Conservation (phyloP, 2,329 filamentous ascomycete genomes). For the Ceratocystis cacaofunesta region DNA sequence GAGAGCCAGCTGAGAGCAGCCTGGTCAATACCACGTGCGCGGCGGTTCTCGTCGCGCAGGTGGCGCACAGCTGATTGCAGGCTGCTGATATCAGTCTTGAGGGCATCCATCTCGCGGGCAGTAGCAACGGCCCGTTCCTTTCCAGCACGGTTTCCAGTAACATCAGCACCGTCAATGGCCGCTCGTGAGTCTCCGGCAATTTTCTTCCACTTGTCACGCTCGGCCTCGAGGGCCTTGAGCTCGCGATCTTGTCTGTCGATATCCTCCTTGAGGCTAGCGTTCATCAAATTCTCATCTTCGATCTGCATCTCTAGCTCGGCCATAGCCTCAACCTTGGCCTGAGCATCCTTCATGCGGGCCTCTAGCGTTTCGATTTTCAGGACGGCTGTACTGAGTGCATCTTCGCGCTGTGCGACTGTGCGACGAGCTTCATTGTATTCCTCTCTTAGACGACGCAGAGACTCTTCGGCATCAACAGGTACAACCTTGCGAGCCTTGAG, state of each 20-base stretch:
- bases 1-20: slow-evolving; percentile 45
- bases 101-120: slow-evolving; percentile 55
- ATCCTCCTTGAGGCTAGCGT: slow-evolving; percentile 42
- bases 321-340: slow-evolving; percentile 58
- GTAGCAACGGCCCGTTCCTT: slow-evolving; percentile 55
- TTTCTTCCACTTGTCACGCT: slow-evolving; percentile 58
- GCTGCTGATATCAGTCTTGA: slow-evolving; percentile 52
- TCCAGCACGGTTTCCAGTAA: slow-evolving; percentile 36
- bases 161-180: slow-evolving; percentile 35
- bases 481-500: slow-evolving; percentile 69
- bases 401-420: slow-evolving; percentile 57
- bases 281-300: slow-evolving; percentile 35
- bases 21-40: slow-evolving; percentile 44
- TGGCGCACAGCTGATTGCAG: slow-evolving; percentile 52
- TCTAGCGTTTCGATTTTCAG: slow-evolving; percentile 90
- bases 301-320: slow-evolving; percentile 48
- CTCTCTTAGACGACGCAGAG: slow-evolving; percentile 65
- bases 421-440: slow-evolving; percentile 66
- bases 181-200: slow-evolving; percentile 46
- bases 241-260: slow-evolving; percentile 54
- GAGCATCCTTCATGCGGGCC: slow-evolving; percentile 70
- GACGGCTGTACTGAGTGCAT: slow-evolving; percentile 70
- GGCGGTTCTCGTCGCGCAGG: slow-evolving; percentile 51
- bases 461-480: slow-evolving; percentile 70
- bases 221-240: slow-evolving; percentile 47